Evolutionary conservation across 192 early-diverging fungal species (phyloP).

Genomic region (Paraglomus brasilianum): DNA sequence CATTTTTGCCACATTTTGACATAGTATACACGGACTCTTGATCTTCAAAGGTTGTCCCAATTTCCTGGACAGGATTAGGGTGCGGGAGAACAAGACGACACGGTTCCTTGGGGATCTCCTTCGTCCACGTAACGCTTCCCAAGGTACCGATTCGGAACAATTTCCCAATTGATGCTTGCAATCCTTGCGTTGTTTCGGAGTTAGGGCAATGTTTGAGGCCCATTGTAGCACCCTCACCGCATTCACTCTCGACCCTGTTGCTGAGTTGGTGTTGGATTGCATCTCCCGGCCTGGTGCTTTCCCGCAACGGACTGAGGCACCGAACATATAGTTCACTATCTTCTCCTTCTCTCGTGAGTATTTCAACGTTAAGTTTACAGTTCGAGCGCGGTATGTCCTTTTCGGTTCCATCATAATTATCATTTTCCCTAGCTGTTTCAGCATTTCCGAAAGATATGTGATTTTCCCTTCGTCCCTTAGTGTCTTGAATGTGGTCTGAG

Average conservation of each 20-base stretch:
- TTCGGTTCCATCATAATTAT: slow-evolving; percentile 8
- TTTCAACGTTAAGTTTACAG: slow-evolving; percentile 9
- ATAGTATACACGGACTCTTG: not conserved
- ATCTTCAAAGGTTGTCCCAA: not conserved
- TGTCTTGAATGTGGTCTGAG: not conserved
- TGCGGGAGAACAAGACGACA: slow-evolving; percentile 2
- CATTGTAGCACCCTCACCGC: slow-evolving; percentile 2
- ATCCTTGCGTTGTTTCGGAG: not conserved
- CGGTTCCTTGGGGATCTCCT: not conserved
- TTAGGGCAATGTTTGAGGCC: slow-evolving; percentile 1
- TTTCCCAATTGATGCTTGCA: slow-evolving; percentile 11
- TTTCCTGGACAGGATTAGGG: not conserved
- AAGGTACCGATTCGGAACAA: slow-evolving; percentile 14
- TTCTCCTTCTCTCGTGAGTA: slow-evolving; percentile 5
- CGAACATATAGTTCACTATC: slow-evolving; percentile 9
- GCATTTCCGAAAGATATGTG: slow-evolving; percentile 1
- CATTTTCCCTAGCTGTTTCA: not conserved
- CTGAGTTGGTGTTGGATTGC: not conserved
- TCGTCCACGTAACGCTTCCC: not conserved
- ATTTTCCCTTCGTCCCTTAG: not conserved
- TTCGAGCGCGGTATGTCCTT: not conserved
- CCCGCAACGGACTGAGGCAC: not conserved
- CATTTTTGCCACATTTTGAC: not conserved
- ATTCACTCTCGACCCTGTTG: slow-evolving; percentile 6
- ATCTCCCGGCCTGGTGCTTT: too few species aligned